These are phyloP conservation scores for Geotrichum bryndzae DNA, from an alignment of 1,139 yeast genomes.

Conservation along the genomic window DNA sequence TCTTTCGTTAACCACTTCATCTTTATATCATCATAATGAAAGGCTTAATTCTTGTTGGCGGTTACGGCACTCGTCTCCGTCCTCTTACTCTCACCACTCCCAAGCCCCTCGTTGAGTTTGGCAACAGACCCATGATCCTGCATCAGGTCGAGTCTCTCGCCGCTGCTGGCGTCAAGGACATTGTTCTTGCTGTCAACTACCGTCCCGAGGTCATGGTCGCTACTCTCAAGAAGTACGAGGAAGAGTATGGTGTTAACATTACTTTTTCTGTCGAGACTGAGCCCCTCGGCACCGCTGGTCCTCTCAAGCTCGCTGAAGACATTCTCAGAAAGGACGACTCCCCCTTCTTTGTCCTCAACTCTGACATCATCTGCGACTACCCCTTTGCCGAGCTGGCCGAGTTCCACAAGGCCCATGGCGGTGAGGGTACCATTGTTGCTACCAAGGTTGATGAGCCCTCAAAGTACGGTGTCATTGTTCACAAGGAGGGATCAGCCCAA, in stretches of 20 bases:
- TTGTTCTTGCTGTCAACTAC: constrained; percentile 97
- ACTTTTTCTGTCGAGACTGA: constrained; percentile 98
- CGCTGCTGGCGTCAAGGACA: constrained; percentile 97
- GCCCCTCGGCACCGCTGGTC: constrained; percentile 99
- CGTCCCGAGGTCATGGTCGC: constrained; percentile 99
- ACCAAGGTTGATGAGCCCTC: constrained; percentile 99
- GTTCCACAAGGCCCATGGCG: constrained; percentile 95
- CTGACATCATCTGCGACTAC: constrained; percentile 97
- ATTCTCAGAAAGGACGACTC: constrained; percentile 89
- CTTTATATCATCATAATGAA: constrained; percentile 51
- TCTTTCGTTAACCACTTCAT: constrained; percentile 15
- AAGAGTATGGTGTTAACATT: constrained; percentile 88
- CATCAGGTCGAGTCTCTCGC: constrained; percentile 99
- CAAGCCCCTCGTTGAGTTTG: constrained; percentile 97
- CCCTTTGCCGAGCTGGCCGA: constrained; percentile 89
- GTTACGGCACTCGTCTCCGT: constrained; percentile 99
- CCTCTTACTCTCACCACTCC: constrained; percentile 95
- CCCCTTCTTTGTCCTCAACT: constrained; percentile 96
- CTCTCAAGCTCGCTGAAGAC: constrained; percentile 92
- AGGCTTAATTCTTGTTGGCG: constrained; percentile 98
- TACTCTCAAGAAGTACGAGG: constrained; percentile 88
- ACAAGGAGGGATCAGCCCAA: constrained; percentile 86
- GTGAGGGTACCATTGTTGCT: constrained; percentile 96
- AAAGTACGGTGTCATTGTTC: constrained; percentile 98
- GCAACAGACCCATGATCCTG: constrained; percentile 81